Conservation (phyloP, 2,329 filamentous ascomycete species). For the Calonectria hongkongensis region DNA sequence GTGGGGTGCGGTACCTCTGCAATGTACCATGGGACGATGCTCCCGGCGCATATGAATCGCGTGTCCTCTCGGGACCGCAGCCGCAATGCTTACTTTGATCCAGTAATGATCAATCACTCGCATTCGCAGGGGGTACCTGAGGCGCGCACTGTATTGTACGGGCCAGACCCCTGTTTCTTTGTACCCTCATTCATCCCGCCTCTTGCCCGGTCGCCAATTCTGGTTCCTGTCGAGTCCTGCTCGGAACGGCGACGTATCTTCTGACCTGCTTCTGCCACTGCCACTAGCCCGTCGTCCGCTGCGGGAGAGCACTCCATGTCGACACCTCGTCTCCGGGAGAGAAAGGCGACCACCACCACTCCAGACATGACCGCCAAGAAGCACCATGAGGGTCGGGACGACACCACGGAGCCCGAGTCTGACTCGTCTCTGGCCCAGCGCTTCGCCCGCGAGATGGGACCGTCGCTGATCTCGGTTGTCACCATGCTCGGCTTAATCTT, state of each 20-base stretch:
- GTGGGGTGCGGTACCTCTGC: conserved; percentile 11
- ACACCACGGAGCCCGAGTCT: conserved; percentile 42
- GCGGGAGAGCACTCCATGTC: conserved; percentile 35
- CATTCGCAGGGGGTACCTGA: conserved; percentile 16
- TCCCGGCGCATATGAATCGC: conserved; percentile 20
- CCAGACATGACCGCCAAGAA: conserved; percentile 46
- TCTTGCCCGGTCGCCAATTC: not conserved
- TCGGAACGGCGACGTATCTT: conserved; percentile 15
- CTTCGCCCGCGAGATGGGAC: conserved; percentile 52
- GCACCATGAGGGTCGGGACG: conserved; percentile 31
- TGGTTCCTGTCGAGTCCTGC: conserved; percentile 6
- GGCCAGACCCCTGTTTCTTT: conserved; percentile 12
- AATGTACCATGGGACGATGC: conserved; percentile 20
- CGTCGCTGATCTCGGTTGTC: conserved; percentile 72
- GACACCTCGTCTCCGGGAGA: conserved; percentile 35
- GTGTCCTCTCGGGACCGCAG: conserved; percentile 37
- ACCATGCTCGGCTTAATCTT: conserved; percentile 91
- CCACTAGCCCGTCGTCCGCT: not conserved
- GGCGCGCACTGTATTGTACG: conserved; percentile 24
- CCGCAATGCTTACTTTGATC: conserved; percentile 28
- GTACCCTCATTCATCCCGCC: conserved; percentile 21
- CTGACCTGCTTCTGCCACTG: not conserved
- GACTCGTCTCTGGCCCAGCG: conserved; percentile 45
- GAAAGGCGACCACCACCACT: conserved; percentile 47
- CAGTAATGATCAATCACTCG: conserved; percentile 11